Evolutionary conservation across 2,329 filamentous ascomycete genomes (phyloP).

Genomic region (Rutstroemia sydowiana): DNA sequence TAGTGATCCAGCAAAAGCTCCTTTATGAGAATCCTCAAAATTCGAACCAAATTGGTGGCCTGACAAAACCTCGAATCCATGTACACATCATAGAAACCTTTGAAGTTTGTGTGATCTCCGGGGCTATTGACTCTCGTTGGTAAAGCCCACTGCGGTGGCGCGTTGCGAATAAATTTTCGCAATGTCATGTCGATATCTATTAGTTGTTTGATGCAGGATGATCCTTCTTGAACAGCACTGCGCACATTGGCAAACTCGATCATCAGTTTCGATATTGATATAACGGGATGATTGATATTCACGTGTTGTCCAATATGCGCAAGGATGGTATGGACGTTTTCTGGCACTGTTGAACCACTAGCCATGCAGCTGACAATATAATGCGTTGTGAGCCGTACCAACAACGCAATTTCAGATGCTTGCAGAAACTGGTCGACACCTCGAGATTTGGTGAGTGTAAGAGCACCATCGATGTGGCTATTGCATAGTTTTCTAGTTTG

Average conservation of each 20-base stretch:
- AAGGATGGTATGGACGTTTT: constrained; percentile 2
- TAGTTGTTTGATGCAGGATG: too few species aligned
- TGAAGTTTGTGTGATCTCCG: constrained; percentile 3
- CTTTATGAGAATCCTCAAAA: constrained; percentile 12
- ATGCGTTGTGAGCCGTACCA: constrained; percentile 7
- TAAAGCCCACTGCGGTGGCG: constrained; percentile 3
- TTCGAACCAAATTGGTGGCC: constrained; percentile 9
- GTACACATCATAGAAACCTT: constrained; percentile 6
- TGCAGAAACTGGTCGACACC: background rate
- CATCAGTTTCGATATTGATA: constrained; percentile 7
- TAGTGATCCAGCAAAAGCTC: background rate
- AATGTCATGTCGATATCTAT: too few species aligned
- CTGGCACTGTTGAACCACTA: background rate
- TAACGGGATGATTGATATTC: background rate
- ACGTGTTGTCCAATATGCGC: background rate
- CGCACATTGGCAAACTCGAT: constrained; percentile 4
- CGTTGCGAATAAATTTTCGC: background rate
- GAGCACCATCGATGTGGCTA: constrained; percentile 36
- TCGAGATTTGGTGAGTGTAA: constrained; percentile 23
- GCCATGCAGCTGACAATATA: constrained; percentile 5
- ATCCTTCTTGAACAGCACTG: background rate
- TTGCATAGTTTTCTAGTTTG: background rate
- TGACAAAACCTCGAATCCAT: constrained; percentile 2
- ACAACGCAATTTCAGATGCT: background rate
- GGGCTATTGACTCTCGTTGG: background rate